Base-by-base conservation (phyloP, 345 rosid genomes). In the Arabidopsis suecica region DNA sequence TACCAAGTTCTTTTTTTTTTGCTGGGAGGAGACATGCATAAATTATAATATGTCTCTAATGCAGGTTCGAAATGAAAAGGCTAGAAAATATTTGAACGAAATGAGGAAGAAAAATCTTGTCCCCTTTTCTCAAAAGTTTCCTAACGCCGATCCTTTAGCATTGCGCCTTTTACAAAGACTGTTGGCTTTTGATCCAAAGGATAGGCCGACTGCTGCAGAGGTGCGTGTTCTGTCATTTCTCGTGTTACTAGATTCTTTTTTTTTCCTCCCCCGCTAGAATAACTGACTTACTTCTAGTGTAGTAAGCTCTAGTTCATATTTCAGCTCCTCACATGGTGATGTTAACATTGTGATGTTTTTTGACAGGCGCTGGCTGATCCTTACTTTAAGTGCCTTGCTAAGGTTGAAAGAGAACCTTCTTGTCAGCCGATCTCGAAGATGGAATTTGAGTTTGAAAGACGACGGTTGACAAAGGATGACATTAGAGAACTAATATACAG, bases 401-500 rank as follows among this genome's bases (percentile, higher is more conserved):
- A 84, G 82, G 83, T 89, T 68, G 99, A 96, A 79, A 88, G 99
- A 80, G 98, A 96, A 71, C 96, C 97, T 75, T 89, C 95, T 72
- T 93, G 91, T 75, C 96, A 85, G 73, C 88, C 88, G 25, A 89
- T 96, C 48, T 85, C 96, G 32, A 96, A 91, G 86, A 73, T 96
- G 85, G 99, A 96, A 71, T 96, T 96, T 75, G 97, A 91, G 82
- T 93, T 96, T 83, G 98, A 96, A 84, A 88, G 98, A 84, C 76
- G 97, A 78, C 86, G 95, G 82, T 79, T 96, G 74, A 86, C 89
- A 32, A 96, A 88, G 83, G 99, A 93, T 47, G 99, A 93, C 66
- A 81, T 93, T 20, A 86, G 93, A 71, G 99, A 93, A 63, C 81
- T 91, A 22, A 77, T 96, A 55, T 91, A 96, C 68, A 83, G 92